phyloP scores from a whole-genome alignment of 345 rosid species.

The Sisymbrium altissimum region DNA sequence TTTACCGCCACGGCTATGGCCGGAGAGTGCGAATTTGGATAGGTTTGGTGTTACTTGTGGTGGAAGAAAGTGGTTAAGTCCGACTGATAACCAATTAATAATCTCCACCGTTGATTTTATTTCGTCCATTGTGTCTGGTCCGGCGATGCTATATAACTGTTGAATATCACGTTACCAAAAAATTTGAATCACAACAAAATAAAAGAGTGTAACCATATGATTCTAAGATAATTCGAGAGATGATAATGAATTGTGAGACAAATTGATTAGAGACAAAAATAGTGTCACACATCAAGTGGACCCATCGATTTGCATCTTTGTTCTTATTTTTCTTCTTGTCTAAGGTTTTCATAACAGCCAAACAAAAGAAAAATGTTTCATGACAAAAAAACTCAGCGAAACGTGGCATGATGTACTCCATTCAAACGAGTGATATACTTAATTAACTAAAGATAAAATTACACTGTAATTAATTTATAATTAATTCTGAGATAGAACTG shows the following conservation, averaged over 20 bases:
- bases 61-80: constrained; percentile 52
- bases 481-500: not conserved
- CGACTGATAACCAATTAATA: constrained; percentile 55
- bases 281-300: constrained; percentile 19
- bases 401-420: constrained; percentile 29
- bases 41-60: constrained; percentile 50
- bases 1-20: constrained; percentile 94
- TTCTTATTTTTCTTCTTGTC: constrained; percentile 19
- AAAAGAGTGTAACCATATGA: not conserved
- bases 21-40: constrained; percentile 59
- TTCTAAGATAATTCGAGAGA: not conserved
- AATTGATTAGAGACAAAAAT: not conserved
- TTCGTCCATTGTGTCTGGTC: constrained; percentile 62
- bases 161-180: not conserved
- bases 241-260: not conserved
- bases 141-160: constrained; percentile 66
- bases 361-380: not conserved
- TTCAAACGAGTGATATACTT: not conserved
- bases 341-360: constrained; percentile 17
- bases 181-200: not conserved
- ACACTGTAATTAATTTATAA: not conserved
- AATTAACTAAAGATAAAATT: not conserved
- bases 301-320: constrained; percentile 16
- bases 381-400: not conserved
- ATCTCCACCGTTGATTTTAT: constrained; percentile 49